phyloP scores from a whole-genome alignment of 495 filamentous ascomycete genomes.

The Penicillium chermesinum region DNA sequence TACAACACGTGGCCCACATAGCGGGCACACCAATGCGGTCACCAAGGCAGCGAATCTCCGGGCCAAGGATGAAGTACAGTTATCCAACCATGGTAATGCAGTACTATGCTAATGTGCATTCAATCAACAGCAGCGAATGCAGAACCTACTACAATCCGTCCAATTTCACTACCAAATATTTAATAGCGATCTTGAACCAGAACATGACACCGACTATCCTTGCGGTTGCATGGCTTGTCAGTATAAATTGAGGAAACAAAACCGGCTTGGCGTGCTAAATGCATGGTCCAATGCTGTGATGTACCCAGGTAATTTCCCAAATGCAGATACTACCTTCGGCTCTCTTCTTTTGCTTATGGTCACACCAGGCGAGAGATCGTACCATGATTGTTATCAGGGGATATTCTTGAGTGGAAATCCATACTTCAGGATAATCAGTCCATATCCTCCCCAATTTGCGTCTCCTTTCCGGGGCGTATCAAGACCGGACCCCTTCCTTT shows the following conservation, averaged over 20 bases:
- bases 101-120: neutral
- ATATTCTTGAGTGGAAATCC: constrained; percentile 25
- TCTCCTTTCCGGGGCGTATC: constrained; percentile 9
- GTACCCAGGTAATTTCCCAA: constrained; percentile 26
- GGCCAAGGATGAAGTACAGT: constrained; percentile 28
- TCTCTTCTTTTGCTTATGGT: neutral
- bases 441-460: too few species aligned
- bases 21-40: constrained; percentile 27
- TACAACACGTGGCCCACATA: constrained; percentile 1
- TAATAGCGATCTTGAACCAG: constrained; percentile 46
- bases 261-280: constrained; percentile 32
- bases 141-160: constrained; percentile 31
- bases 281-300: constrained; percentile 45
- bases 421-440: constrained; percentile 14
- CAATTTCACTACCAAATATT: constrained; percentile 34
- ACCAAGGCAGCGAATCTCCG: constrained; percentile 33
- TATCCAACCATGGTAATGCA: neutral
- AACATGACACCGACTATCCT: constrained; percentile 32
- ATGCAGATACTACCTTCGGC: neutral
- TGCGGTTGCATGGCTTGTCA: constrained; percentile 32
- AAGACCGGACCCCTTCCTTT: constrained; percentile 18
- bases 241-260: constrained; percentile 27
- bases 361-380: constrained; percentile 34
- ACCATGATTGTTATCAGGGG: constrained; percentile 26
- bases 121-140: constrained; percentile 34